Evolutionary conservation across 1,284 basidiomycete species (phyloP).

Genomic region (Coniferiporia weirii): DNA sequence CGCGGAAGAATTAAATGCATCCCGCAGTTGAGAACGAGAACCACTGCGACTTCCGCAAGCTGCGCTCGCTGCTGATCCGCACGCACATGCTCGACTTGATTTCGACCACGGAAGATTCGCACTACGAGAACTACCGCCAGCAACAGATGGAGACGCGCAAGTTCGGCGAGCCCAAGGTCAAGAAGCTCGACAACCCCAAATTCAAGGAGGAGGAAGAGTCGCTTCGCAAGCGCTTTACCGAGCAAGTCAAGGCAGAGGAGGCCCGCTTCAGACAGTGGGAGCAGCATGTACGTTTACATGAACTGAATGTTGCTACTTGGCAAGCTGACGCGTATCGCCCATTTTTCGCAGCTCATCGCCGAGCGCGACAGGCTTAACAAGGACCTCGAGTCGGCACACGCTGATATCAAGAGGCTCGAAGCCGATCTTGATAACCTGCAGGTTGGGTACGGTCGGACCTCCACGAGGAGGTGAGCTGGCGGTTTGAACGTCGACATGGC

Average conservation of each 20-base stretch:
- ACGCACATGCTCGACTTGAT: conserved; percentile 99
- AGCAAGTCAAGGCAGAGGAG: conserved; percentile 99
- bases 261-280: conserved; percentile 99
- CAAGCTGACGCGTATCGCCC: background rate
- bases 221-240: conserved; percentile 95
- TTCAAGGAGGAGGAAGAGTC: conserved; percentile 99
- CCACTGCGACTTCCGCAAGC: conserved; percentile 99
- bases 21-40: conserved; percentile 90
- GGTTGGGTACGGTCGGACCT: conserved; percentile 76
- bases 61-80: conserved; percentile 92
- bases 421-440: conserved; percentile 86
- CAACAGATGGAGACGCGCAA: conserved; percentile 99
- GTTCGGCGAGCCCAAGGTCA: conserved; percentile 97
- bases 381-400: conserved; percentile 89
- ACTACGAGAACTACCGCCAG: conserved; percentile 98
- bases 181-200: conserved; percentile 99
- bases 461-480: conserved; percentile 55
- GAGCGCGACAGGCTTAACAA: conserved; percentile 97
- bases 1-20: conserved; percentile 5
- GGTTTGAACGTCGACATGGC: background rate
- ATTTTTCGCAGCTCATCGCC: conserved; percentile 71
- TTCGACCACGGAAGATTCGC: conserved; percentile 90
- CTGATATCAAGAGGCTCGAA: conserved; percentile 87
- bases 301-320: conserved; percentile 5
- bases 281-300: conserved; percentile 71